Evolutionary conservation across 176 grass and related monocot genomes (phyloP), one percentile per base, ranked within the genome.

Genomic region (Carex littledalei): DNA sequence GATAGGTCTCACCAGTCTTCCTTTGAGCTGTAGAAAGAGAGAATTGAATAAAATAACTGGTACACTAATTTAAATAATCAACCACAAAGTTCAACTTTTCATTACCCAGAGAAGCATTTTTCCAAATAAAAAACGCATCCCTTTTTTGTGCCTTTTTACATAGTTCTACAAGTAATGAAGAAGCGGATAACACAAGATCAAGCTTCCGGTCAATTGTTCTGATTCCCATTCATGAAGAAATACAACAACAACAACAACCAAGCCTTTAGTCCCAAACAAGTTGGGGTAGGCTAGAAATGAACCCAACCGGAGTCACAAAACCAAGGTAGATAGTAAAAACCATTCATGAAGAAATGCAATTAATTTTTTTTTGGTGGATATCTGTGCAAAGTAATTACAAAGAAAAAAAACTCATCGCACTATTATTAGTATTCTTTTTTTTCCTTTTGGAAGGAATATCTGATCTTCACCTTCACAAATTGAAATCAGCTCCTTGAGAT

Each of bases 401-500:
- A 35, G 31, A n/a, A 43, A 41, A 43, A 72, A 45, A 3, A 18
- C 3, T 26, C 18, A 18, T 43, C 16, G 8, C 34, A 47, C 4
- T 72, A 34, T 18, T 45, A 20, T n/a, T 47, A 45, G 35, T 72
- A 10, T 72, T 71, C 0, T 72, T 20, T 72, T 9, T 43, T 72
- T 72, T 35, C 65, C 37, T 14, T 81, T 70, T 52, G 35, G 11
- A 59, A 64, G n/a, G 52, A 60, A 74, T 55, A 73, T 60, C 55
- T 75, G 56, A 52, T 24, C 14, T 68, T 67, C 63, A 97, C 94
- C 92, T 97, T 97, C 92, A 88, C 94, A 97, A 67, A 94, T 80
- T 87, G 85, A 88, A 92, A 94, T 92, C 29, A 97, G 90, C 70
- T 92, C 90, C 86, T 91, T 94, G 22, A 94, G 92, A 68, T 97